Conservation (phyloP, 495 filamentous ascomycete genomes). For the Cercophora sp. region DNA sequence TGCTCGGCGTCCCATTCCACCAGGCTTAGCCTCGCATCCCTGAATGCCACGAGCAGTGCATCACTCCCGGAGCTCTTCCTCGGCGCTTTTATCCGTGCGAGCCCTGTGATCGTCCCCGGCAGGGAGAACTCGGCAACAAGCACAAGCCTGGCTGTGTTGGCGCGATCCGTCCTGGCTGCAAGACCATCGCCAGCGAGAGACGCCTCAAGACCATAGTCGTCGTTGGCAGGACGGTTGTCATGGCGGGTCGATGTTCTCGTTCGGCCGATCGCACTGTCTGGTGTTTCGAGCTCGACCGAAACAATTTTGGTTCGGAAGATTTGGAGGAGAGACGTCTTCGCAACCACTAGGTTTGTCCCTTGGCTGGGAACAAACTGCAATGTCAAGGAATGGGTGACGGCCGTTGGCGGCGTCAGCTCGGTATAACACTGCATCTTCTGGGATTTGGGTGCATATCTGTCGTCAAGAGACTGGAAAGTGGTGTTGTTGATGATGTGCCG, state of each 20-base stretch:
- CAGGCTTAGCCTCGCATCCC: conserved; percentile 87
- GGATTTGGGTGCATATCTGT: conserved; percentile 24
- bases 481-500: too few species aligned
- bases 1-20: conserved; percentile 90
- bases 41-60: conserved; percentile 75
- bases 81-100: conserved; percentile 68
- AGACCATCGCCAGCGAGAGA: conserved; percentile 54
- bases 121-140: conserved; percentile 79
- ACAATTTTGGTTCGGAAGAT: conserved; percentile 64
- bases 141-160: conserved; percentile 69
- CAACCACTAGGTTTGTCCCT: conserved; percentile 79
- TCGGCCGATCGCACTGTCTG: conserved; percentile 20
- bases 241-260: conserved; percentile 27
- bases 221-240: conserved; percentile 45
- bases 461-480: neutral
- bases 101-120: conserved; percentile 75
- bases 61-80: conserved; percentile 75
- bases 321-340: conserved; percentile 85
- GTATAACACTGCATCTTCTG: conserved; percentile 66
- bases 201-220: conserved; percentile 57
- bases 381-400: conserved; percentile 81
- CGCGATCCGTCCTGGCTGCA: conserved; percentile 51
- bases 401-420: conserved; percentile 86
- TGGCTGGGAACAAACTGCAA: conserved; percentile 72
- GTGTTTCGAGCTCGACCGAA: conserved; percentile 49